Evolutionary conservation across 805 yeast species (phyloP).

Genomic region (Saturnispora kantuleensis): DNA sequence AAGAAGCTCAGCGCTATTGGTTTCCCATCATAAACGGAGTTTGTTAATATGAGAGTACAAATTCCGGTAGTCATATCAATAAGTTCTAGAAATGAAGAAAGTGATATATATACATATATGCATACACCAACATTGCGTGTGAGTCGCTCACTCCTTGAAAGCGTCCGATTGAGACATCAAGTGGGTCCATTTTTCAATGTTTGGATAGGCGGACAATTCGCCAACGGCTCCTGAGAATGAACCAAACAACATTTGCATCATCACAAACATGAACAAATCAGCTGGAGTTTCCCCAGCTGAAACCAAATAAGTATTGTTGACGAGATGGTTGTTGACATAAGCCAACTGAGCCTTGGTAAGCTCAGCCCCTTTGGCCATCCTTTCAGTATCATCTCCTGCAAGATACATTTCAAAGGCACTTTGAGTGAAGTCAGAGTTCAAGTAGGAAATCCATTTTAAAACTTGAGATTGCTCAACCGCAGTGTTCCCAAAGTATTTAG

Average conservation of each 20-base stretch:
- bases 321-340: constrained; percentile 4
- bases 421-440: constrained; percentile 54
- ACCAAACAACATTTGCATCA: background rate
- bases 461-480: constrained; percentile 51
- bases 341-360: background rate
- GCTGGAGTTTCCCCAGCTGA: constrained; percentile 2
- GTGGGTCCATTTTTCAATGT: constrained; percentile 33
- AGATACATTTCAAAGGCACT: constrained; percentile 15
- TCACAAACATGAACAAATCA: background rate
- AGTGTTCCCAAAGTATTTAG: constrained; percentile 43
- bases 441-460: constrained; percentile 66
- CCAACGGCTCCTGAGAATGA: background rate
- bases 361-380: background rate
- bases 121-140: no score
- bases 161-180: background rate
- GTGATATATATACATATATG: no score
- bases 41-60: no score
- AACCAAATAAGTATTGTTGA: background rate
- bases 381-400: constrained; percentile 1
- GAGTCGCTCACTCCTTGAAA: no score
- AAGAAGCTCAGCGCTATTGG: constrained; percentile 5
- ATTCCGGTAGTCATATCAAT: no score
- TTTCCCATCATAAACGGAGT: no score
- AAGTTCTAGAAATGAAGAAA: no score
- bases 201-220: constrained; percentile 25